Evolutionary conservation across 2,329 filamentous ascomycete species (phyloP), one percentile per base, ranked within the genome.

Genomic region (Westerdykella aurantiaca): DNA sequence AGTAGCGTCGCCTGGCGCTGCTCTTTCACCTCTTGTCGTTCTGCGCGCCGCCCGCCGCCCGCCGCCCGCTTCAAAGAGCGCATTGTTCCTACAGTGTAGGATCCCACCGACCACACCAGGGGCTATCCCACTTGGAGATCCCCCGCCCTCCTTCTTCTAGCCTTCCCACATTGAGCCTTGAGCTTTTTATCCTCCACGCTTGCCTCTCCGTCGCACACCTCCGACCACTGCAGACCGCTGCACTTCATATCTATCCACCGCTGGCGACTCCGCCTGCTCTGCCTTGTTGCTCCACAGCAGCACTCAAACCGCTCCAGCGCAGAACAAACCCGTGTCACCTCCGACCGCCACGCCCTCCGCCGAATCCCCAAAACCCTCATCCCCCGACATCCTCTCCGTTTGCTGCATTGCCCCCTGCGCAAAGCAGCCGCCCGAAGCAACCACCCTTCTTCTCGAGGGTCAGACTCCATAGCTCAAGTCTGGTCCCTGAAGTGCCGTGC

Each of bases 61-160:
- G 23, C 23, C 10, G 23, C 5, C 23, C 10, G 23, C n/a, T n/a
- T n/a, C n/a, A 25, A 25, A 25, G 23, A 25, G 23, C 23, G 23
- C 5, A 25, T 25, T 25, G 23, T 25, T 10, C 5, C 10, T 25
- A 25, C n/a, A n/a, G n/a, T n/a, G n/a, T n/a, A n/a, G n/a, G n/a
- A n/a, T n/a, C 42, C 41, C 37, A 44, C 43, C 42, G 29, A 23
- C 39, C 17, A n/a, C 37, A 35, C 33, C 16, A 34, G 33, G 33
- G 33, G 33, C 33, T 37, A 25, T 35, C 23, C 44, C 41, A 39
- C 33, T n/a, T 29, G 42, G 40, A 41, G 40, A 45, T 38, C 44
- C 48, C 58, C 60, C 61, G 54, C 61, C 56, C 61, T 61, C 49
- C 43, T 47, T 53, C 44, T n/a, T 12, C 12, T 34, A 5, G 13